Evolutionary conservation across 2,329 filamentous ascomycete genomes (phyloP).

Genomic region (Aspergillus ustus): DNA sequence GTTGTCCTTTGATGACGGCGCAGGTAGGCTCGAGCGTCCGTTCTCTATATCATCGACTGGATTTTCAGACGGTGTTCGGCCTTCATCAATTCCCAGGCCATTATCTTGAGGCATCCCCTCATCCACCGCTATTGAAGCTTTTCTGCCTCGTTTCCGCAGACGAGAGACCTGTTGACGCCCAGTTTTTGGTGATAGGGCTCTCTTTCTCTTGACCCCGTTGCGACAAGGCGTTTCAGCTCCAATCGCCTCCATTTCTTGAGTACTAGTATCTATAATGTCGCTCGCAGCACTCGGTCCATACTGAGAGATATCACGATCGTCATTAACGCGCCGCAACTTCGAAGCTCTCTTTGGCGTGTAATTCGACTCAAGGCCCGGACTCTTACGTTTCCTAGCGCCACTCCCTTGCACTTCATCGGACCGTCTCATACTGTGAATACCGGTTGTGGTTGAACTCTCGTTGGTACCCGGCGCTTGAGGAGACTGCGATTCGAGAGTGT

Average conservation of each 20-base stretch:
- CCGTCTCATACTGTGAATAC: not conserved
- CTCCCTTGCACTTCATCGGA: not conserved
- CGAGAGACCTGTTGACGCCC: not conserved
- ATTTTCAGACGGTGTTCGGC: constrained; percentile 13
- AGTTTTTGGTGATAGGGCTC: constrained; percentile 6
- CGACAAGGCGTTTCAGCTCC: not conserved
- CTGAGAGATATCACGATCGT: not conserved
- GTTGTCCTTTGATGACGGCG: not conserved
- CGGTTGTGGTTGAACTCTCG: not conserved
- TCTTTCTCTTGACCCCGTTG: constrained; percentile 8
- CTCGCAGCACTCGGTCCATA: not conserved
- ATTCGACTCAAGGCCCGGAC: constrained; percentile 7
- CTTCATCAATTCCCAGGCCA: not conserved
- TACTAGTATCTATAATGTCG: not conserved
- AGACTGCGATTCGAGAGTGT: not conserved
- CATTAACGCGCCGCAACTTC: constrained; percentile 26
- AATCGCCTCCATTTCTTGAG: not conserved
- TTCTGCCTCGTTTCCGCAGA: not conserved
- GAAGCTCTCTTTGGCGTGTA: not conserved
- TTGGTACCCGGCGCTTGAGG: not conserved
- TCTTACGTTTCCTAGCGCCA: not conserved
- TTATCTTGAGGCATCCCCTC: not conserved
- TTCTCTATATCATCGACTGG: not conserved
- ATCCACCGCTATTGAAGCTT: not conserved
- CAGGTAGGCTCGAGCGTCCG: not conserved